These are phyloP conservation scores for Macrotyloma uniflorum DNA, from an alignment of 306 rosid species.

Conservation along the genomic window DNA sequence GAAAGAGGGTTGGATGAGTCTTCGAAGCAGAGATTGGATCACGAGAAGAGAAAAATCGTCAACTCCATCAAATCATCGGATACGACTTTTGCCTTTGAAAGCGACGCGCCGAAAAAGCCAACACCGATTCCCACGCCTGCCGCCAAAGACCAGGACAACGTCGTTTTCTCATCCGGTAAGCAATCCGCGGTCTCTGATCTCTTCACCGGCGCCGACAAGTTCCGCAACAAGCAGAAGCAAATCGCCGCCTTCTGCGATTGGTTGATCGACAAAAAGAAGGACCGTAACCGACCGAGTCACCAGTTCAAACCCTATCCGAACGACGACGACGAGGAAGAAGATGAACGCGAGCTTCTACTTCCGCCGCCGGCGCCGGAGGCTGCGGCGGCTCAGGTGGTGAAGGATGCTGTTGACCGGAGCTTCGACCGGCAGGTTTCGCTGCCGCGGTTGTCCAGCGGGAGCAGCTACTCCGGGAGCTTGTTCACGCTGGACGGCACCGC, in stretches of 20 bases:
- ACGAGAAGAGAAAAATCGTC: conserved; percentile 54
- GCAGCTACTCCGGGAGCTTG: conserved; percentile 87
- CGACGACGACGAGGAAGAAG: conserved; percentile 32
- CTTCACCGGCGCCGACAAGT: conserved; percentile 46
- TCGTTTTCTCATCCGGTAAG: conserved; percentile 38
- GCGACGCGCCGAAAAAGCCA: conserved; percentile 47
- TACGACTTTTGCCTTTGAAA: conserved; percentile 43
- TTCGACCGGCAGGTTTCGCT: conserved; percentile 78
- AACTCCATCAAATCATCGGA: conserved; percentile 43
- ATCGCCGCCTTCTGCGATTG: conserved; percentile 65
- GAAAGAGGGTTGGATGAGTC: conserved; percentile 67
- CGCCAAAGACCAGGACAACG: conserved; percentile 33
- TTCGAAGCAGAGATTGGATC: conserved; percentile 55
- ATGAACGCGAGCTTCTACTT: conserved; percentile 41
- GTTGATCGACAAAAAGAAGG: conserved; percentile 61
- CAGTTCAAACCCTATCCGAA: conserved; percentile 35
- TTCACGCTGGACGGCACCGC: conserved; percentile 77
- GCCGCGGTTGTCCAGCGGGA: conserved; percentile 76
- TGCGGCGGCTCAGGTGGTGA: conserved; percentile 22
- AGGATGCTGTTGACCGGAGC: conserved; percentile 57
- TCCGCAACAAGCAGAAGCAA: conserved; percentile 47
- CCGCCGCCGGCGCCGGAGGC: conserved; percentile 12
- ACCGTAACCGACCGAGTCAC: conserved; percentile 36
- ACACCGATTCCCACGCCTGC: not conserved
- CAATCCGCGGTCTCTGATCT: conserved; percentile 61